These are phyloP conservation scores for Cladosporium sp. DNA, from an alignment of 2,329 filamentous ascomycete species.

Conservation along the genomic window DNA sequence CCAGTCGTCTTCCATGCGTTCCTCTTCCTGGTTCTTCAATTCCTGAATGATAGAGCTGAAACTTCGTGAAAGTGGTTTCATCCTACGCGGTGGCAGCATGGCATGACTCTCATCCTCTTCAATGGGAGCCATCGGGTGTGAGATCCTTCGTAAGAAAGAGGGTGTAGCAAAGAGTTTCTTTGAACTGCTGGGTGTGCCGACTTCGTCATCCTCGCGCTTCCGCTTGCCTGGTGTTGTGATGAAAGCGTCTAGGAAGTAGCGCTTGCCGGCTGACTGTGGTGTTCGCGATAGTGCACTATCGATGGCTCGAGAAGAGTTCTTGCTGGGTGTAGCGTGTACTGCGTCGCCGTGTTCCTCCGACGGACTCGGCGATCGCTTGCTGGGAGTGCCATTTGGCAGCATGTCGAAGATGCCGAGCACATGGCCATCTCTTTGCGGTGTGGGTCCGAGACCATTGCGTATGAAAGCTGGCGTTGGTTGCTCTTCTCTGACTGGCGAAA, in stretches of 20 bases:
- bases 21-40: conserved; percentile 69
- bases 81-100: conserved; percentile 16
- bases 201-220: conserved; percentile 40
- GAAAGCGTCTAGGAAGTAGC: conserved; percentile 63
- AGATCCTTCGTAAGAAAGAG: conserved; percentile 63
- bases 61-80: conserved; percentile 58
- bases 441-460: conserved; percentile 61
- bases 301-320: conserved; percentile 21
- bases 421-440: conserved; percentile 75
- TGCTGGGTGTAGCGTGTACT: conserved; percentile 43
- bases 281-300: conserved; percentile 39
- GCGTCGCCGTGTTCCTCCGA: conserved; percentile 20
- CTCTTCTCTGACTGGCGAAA: conserved; percentile 28
- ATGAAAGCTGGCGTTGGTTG: conserved; percentile 34
- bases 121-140: conserved; percentile 51
- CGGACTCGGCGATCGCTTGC: conserved; percentile 20
- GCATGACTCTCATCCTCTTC: conserved; percentile 58
- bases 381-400: conserved; percentile 39
- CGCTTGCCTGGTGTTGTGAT: conserved; percentile 61
- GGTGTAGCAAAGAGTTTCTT: conserved; percentile 62
- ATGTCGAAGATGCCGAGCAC: conserved; percentile 77
- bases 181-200: conserved; percentile 32
- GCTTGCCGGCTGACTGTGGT: conserved; percentile 58
- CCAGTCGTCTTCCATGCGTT: conserved; percentile 69
- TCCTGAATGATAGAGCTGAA: conserved; percentile 73